Base-by-base conservation (phyloP, 2,329 filamentous ascomycete species). In the Arachnomyces sp. region DNA sequence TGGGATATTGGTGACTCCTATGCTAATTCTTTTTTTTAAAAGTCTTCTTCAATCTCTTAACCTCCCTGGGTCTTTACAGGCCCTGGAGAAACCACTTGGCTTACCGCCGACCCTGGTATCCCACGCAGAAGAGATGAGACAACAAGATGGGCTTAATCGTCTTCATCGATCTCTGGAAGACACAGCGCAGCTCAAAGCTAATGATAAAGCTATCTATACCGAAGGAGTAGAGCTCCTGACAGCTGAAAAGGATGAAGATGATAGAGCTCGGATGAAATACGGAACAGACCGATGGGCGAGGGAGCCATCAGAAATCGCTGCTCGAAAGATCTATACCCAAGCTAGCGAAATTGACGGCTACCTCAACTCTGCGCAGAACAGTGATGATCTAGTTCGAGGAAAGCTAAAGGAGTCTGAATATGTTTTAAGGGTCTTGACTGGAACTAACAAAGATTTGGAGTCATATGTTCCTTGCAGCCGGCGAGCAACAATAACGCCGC, bases 111-210 rank as follows among this genome's bases (percentile, higher is more conserved):
- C 80, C 12, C 66, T 98, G 2, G 77, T 88, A 2, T 86, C 92
- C 15, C 92, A 95, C 52, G 90, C 90, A 0, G 90, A 96, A 57
- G 92, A 96, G 56, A 83, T 98, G 36, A 77, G 89, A 14, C 90
- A 96, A 58, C 85, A 89, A 41, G 88, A 95, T 54, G 90, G 87
- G 0, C 69, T 95, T 25, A 80, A 83, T 41, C 74, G 85, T 18
- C 67, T 96, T 0, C 78, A 85, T 38, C 77, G 80, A 39, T 87
- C 86, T 4, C 86, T 96, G 46, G 81, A 85, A 4, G 90, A 96
- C 49, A 94, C 89, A 1, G 82, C 89, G 36, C 95, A 90, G 61
- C 69, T 98, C n/a, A 86, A 92, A 50, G 72, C 79, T 1, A 84
- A 81, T 36, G 88, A 95, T 55, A 69, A 80, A 39, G 75, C 79